Evolutionary conservation across 148 eudicot species (phyloP), one percentile per base, ranked within the genome.

Genomic region (Gaultheria prostrata): DNA sequence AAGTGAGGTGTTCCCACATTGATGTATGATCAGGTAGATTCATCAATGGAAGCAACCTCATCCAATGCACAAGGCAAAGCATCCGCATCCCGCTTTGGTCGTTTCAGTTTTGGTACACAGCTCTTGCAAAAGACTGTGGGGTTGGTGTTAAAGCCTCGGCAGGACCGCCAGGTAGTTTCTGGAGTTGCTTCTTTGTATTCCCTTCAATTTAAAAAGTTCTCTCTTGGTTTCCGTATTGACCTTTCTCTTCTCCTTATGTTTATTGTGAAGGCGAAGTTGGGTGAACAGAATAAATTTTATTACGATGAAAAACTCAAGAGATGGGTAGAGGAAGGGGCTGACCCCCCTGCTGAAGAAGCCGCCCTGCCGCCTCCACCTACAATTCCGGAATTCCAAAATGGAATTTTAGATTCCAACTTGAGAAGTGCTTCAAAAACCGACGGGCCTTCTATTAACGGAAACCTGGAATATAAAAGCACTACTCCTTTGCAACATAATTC

Each of bases 251-350:
- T 39, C 4, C 4, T 51, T 72, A 26, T 73, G 65, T 35, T 80
- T 49, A 35, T 82, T 39, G 4, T 39, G 43, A 80, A 95, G 98
- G 98, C 98, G 63, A 95, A 95, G 85, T 83, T 95, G 88, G 98
- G 98, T 14, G 95, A 92, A 49, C 50, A 82, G 24, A 95, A 95
- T 85, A 95, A 91, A 85, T 95, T 95, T 75, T 92, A 92, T 85
- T 95, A 94, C 78, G 93, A 95, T 80, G 95, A 94, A 72, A 94
- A 95, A 63, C 95, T 93, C 56, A 94, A 94, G 85, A 88, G 95
- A 86, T 95, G 98, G 98, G 94, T 95, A 57, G 98, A 94, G 88
- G 94, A 95, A 93, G 98, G 98, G 84, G 92, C 85, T 70, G 95
- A 87, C 83, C 88, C 89, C 73, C 95, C 93, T 82, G 91, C 93